These are phyloP conservation scores for Exserohilum rostratum DNA, from an alignment of 2,329 filamentous ascomycete species.

Conservation along the genomic window DNA sequence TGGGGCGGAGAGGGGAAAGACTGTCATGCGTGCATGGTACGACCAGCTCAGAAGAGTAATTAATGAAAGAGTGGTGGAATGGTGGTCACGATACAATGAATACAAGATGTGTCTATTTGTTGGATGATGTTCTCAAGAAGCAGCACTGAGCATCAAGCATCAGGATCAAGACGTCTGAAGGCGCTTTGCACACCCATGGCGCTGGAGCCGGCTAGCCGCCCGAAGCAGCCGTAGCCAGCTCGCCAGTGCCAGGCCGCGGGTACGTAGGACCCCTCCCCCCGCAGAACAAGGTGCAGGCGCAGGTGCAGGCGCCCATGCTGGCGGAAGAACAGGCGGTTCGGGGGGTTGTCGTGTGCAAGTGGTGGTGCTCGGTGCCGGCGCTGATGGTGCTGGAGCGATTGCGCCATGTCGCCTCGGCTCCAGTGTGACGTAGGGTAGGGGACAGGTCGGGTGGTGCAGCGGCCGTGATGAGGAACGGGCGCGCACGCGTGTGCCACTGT, in stretches of 20 bases:
- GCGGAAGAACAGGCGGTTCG: slow-evolving; percentile 6
- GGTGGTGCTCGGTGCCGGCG: no score
- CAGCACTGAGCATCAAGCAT: no score
- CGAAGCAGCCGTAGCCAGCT: slow-evolving; percentile 2
- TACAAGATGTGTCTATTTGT: no score
- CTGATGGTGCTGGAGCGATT: not conserved
- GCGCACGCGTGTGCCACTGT: not conserved
- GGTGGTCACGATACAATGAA: not conserved
- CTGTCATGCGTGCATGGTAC: slow-evolving; percentile 41
- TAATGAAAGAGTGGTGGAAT: not conserved
- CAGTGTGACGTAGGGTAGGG: slow-evolving; percentile 5
- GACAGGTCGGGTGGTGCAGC: not conserved
- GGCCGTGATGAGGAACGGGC: not conserved
- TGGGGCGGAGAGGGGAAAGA: slow-evolving; percentile 40
- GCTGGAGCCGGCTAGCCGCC: slow-evolving; percentile 12
- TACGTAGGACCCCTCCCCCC: not conserved
- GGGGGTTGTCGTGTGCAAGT: not conserved
- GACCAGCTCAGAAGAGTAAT: not conserved
- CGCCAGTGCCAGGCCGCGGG: slow-evolving; percentile 3
- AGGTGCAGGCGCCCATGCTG: slow-evolving; percentile 3
- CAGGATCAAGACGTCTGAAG: not conserved
- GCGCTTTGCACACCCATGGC: not conserved
- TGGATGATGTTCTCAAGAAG: no score
- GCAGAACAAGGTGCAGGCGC: not conserved
- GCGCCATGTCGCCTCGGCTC: not conserved